Evolutionary conservation across 2,329 filamentous ascomycete genomes (phyloP).

Genomic region (Pseudogymnoascus sp.): DNA sequence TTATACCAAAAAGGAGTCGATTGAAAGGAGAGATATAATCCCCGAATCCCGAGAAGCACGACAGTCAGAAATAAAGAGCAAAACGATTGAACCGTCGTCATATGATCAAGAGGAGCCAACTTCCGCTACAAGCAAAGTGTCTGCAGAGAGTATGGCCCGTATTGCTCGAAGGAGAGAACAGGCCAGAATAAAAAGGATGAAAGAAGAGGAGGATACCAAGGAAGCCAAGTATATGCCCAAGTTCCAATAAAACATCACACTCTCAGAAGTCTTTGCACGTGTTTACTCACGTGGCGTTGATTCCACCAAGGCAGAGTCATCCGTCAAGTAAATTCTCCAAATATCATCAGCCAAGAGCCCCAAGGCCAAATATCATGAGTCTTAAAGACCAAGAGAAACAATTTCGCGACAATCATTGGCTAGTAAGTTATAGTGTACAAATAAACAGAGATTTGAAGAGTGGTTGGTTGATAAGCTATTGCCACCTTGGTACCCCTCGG

Average conservation of each 20-base stretch:
- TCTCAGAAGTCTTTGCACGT: background rate
- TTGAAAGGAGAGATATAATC: background rate
- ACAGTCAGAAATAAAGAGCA: slow-evolving; percentile 17
- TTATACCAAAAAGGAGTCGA: background rate
- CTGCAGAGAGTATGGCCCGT: background rate
- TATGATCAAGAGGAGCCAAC: background rate
- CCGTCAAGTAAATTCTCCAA: slow-evolving; percentile 7
- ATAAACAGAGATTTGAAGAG: background rate
- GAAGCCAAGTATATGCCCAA: slow-evolving; percentile 13
- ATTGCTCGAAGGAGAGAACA: slow-evolving; percentile 15
- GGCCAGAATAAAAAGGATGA: slow-evolving; percentile 16
- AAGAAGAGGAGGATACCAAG: slow-evolving; percentile 19
- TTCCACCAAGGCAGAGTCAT: background rate
- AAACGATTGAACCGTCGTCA: background rate
- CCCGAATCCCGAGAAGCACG: slow-evolving; percentile 18
- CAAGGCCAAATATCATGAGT: slow-evolving; percentile 1
- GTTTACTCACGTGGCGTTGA: background rate
- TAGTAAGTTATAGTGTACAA: slow-evolving; percentile 6
- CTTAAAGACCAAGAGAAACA: background rate
- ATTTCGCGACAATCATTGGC: background rate
- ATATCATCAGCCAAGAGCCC: slow-evolving; percentile 6
- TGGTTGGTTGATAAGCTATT: slow-evolving; percentile 11
- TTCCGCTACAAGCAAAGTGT: background rate
- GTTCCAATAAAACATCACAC: background rate
- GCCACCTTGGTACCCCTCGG: slow-evolving; percentile 2